Conservation (phyloP, 208 protist genomes). For the Trypanosomatidae sp. region DNA sequence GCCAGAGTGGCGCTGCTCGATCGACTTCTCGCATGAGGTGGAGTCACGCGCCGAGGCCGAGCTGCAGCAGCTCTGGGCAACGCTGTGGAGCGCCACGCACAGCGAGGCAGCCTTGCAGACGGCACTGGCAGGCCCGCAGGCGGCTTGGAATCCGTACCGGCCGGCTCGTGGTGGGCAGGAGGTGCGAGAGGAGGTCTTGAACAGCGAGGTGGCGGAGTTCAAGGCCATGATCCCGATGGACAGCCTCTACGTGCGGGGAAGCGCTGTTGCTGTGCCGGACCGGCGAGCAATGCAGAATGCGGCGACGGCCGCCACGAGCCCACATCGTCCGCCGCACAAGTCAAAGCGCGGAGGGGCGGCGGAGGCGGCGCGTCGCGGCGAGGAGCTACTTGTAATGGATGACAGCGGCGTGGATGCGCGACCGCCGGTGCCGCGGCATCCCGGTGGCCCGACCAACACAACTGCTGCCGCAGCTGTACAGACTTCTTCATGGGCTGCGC, state of each 20-base stretch:
- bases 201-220: constrained; percentile 78
- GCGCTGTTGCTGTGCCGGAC: too few species aligned
- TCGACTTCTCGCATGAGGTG: constrained; percentile 50
- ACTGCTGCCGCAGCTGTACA: too few species aligned
- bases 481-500: constrained; percentile 2
- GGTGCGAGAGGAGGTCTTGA: constrained; percentile 54
- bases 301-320: background rate
- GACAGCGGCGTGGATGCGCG: too few species aligned
- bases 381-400: constrained; percentile 19
- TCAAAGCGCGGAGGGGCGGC: too few species aligned
- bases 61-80: constrained; percentile 38
- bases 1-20: constrained; percentile 14
- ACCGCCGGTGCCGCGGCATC: background rate
- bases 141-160: constrained; percentile 81
- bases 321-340: background rate
- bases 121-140: constrained; percentile 40
- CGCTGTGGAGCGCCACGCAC: constrained; percentile 45
- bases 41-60: constrained; percentile 43
- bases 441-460: background rate
- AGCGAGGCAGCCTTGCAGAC: constrained; percentile 37
- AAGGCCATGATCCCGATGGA: constrained; percentile 33
- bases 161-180: constrained; percentile 46
- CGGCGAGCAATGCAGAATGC: too few species aligned
- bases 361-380: too few species aligned
- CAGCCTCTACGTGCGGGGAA: constrained; percentile 51